Evolutionary conservation across 345 rosid species (phyloP), one percentile per base, ranked within the genome.

Genomic region (Syzygium aqueum): DNA sequence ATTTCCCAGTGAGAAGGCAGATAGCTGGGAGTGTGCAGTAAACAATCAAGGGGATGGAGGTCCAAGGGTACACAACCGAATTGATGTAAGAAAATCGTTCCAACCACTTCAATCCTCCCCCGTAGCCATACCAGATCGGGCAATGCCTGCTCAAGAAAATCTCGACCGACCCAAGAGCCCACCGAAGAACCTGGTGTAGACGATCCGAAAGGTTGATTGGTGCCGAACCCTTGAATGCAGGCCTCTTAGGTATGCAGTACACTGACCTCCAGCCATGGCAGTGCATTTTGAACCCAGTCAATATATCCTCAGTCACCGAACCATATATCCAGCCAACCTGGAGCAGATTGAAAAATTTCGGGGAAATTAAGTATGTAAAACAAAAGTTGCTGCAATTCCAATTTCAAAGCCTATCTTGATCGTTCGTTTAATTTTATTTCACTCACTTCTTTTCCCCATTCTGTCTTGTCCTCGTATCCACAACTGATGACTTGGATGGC

Each of bases 181-280:
- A 97, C 12, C 99, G 95, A 84, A 97, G 98, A 89, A 97, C 99
- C 90, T 97, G 99, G 89, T 97, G 94, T 6, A 97, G 92, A 91
- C 99, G 99, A 93, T 97, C 99, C 5, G 99, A 95, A 53, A 97
- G 95, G 89, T 97, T 97, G 85, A 97, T 97, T 2, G 99, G 99
- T 85, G 99, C 99, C 0, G 99, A 96, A 52, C 99, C 99, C 91
- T 97, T 97, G 85, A 97, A 96, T 57, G 98, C 98, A 89, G 99
- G 92, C 51, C 98, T 91, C 89, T 92, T 93, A 14, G 99, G 99
- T 85, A 97, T 94, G 93, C 99, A 97, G 91, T 97, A 97, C 23
- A 97, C 99, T n/a, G 99, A 97, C 73, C 98, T 92, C 99, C 99
- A 97, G 63, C 98, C 98, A 86, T 97, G 99, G 91, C 98, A 97